Conservation (phyloP, 441 rosid species). For the Euphorbia corollata region DNA sequence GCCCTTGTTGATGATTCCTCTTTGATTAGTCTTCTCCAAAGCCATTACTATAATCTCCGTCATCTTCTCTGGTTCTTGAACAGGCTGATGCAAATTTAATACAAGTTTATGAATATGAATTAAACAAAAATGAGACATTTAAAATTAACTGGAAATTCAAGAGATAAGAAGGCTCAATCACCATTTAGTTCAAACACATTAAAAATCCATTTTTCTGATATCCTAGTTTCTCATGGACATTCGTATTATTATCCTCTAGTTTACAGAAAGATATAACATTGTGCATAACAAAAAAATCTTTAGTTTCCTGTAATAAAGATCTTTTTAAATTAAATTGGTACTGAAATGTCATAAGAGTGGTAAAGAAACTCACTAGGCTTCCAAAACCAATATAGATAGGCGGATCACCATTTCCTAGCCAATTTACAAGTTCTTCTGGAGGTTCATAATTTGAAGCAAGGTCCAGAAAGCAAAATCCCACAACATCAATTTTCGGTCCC, state of each 20-base stretch:
- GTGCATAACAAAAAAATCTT: not conserved
- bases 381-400: slow-evolving; percentile 98
- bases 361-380: slow-evolving; percentile 77
- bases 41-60: slow-evolving; percentile 74
- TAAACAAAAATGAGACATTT: not conserved
- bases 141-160: not conserved
- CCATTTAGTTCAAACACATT: not conserved
- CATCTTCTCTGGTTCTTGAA: slow-evolving; percentile 86
- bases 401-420: slow-evolving; percentile 75
- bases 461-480: slow-evolving; percentile 97
- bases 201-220: not conserved
- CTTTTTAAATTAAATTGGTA: not conserved
- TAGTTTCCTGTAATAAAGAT: not conserved
- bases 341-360: not conserved
- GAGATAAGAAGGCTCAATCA: not conserved
- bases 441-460: slow-evolving; percentile 95
- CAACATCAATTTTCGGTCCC: slow-evolving; percentile 95
- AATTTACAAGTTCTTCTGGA: slow-evolving; percentile 67
- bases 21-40: slow-evolving; percentile 68
- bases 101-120: not conserved
- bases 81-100: slow-evolving; percentile 47
- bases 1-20: slow-evolving; percentile 95
- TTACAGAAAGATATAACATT: not conserved
- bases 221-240: not conserved
- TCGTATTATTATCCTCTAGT: not conserved